Evolutionary conservation across 805 yeast species (phyloP), one percentile per base, ranked within the genome.

Genomic region (Sugiyamaella marilandica): DNA sequence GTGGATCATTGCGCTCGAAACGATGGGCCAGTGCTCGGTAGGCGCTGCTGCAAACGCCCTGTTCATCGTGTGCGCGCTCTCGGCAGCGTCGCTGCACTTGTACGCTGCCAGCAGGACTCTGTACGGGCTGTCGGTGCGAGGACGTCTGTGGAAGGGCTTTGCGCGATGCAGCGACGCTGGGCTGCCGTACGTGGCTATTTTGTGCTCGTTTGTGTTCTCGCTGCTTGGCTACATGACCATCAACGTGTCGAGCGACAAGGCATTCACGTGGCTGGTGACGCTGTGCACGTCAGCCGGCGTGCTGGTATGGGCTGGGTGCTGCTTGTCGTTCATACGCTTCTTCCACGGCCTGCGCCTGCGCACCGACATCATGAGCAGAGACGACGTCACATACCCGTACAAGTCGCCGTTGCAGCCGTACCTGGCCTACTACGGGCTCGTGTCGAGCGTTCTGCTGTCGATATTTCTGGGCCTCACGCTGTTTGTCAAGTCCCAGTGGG

Each of bases 281-380:
- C 74, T 87, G 34, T 78, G 87, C 49, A 82, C 91, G 2, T 80
- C 91, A 0, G 78, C 91, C 1, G 91, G 90, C 0, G 78, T 88
- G 50, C 68, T 89, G 34, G 88, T 86, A 41, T 89, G 96, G 96
- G 69, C 75, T 58, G 86, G 88, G 4, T 80, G 85, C 78, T 81
- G 85, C 59, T 63, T 82, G 14, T 74, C 88, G 2, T 85, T 75
- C 62, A 64, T 85, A 36, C 68, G 91, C 50, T 85, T 84, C 62
- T 82, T 77, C 65, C 79, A 75, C 56, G 91, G 87, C 0, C 67
- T 85, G 56, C 74, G 76, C 57, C 67, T 71, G 49, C 69, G 90
- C 45, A 83, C 84, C 0, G 89, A 84, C 62, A 81, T 84, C 50
- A 79, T 83, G 34, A 74, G 79, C 45, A 72, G 90, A 59, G 77